Evolutionary conservation across 2,329 filamentous ascomycete genomes (phyloP), one percentile per base, ranked within the genome.

Genomic region (Plectosphaerella plurivora): DNA sequence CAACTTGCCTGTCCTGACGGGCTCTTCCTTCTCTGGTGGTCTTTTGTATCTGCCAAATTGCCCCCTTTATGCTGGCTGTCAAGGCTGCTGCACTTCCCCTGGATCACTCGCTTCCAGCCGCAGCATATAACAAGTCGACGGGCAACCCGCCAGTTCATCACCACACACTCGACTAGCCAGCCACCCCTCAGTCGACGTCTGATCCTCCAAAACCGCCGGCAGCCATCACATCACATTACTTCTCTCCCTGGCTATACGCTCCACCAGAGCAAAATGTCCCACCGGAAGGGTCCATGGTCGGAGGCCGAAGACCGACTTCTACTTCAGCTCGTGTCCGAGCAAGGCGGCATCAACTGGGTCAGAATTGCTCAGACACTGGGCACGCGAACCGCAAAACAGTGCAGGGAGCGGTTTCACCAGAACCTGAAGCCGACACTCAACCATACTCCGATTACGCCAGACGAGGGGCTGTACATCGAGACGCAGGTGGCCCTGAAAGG

Each of bases 331-430:
- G 88, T 95, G 56, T 76, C 81, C 47, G 76, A 78, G 49, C 84
- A 89, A 68, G 89, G 89, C 33, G 80, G 88, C 33, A 81, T 88
- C 67, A 94, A 96, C 78, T 97, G 93, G 93, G 91, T 96, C 14
- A 82, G 84, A 58, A 95, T 97, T 63, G 85, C 92, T 28, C 75
- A 85, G 51, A 78, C 85, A 59, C 85, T 97, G 62, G 79, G 82
- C 54, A 86, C 88, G 24, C 83, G 93, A 57, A 90, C 90, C 22
- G 88, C 93, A 50, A 97, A 97, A 75, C 93, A 97, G 74, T 97
- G 93, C 69, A 85, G 93, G 53, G 93, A 97, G 73, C 82, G 93
- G 47, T 97, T 89, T 65, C 91, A 96, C 66, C 93, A 97, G 65
- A 96, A 97, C 68, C 78, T 97, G 45, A 96, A 91, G 68, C 86